phyloP scores from a whole-genome alignment of 1,284 basidiomycete genomes.

The Phylloporus sp. region DNA sequence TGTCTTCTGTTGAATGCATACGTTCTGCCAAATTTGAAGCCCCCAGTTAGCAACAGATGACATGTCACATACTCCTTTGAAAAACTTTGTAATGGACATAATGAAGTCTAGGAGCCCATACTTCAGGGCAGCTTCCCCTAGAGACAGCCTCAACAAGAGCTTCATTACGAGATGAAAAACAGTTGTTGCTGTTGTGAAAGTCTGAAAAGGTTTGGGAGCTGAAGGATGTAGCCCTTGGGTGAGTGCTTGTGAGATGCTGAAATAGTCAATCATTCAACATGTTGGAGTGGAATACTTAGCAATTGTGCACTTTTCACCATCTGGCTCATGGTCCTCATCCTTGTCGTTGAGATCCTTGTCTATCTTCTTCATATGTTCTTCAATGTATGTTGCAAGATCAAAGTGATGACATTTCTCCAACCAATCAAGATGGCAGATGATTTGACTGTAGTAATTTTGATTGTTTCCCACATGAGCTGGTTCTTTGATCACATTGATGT shows the following conservation, averaged over 20 bases:
- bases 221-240: too few species aligned
- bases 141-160: neutral
- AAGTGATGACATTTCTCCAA: neutral
- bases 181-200: neutral
- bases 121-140: neutral
- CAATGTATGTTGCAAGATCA: neutral
- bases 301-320: neutral
- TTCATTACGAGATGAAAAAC: neutral
- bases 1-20: neutral
- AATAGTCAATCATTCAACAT: neutral
- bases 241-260: neutral
- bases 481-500: conserved; percentile 6
- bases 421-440: neutral
- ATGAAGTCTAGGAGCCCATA: neutral
- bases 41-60: too few species aligned
- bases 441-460: conserved; percentile 4
- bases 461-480: conserved; percentile 6
- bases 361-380: neutral
- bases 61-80: neutral
- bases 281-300: neutral
- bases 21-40: neutral
- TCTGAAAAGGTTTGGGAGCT: neutral
- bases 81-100: neutral
- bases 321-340: neutral
- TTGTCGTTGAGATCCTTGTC: neutral